Evolutionary conservation across 2,329 filamentous ascomycete species (phyloP).

Genomic region (Botryotinia globosa): DNA sequence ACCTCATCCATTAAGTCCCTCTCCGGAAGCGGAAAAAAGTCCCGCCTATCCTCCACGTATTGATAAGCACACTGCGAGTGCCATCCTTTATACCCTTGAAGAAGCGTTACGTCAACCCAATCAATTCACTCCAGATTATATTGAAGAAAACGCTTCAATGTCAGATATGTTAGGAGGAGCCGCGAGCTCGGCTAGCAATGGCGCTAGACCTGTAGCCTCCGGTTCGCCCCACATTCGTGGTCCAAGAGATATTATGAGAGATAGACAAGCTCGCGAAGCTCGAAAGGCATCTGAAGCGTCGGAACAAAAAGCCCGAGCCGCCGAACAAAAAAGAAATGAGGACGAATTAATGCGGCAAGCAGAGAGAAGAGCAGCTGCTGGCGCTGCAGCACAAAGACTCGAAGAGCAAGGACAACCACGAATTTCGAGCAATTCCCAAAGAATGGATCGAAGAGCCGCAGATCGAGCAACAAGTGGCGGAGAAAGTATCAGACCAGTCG

Average conservation of each 20-base stretch:
- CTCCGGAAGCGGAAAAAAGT: conserved; percentile 3
- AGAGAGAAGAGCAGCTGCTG: conserved; percentile 60
- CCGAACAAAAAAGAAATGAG: conserved; percentile 52
- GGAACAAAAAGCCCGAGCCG: conserved; percentile 47
- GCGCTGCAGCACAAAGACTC: conserved; percentile 45
- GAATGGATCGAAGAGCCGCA: conserved; percentile 33
- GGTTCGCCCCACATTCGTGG: conserved; percentile 65
- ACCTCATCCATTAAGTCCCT: conserved; percentile 26
- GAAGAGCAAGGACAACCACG: conserved; percentile 31
- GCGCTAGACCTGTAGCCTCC: conserved; percentile 48
- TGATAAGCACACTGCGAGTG: conserved; percentile 80
- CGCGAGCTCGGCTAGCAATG: conserved; percentile 53
- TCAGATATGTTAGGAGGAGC: conserved; percentile 70
- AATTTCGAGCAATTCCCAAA: conserved; percentile 37
- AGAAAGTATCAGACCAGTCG: conserved; percentile 19
- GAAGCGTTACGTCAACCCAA: conserved; percentile 82
- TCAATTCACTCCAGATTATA: conserved; percentile 76
- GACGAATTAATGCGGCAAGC: conserved; percentile 53
- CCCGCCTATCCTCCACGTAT: conserved; percentile 57
- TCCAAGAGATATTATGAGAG: conserved; percentile 88
- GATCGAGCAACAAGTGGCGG: conserved; percentile 27
- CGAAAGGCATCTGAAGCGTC: conserved; percentile 55
- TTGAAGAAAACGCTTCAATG: conserved; percentile 91
- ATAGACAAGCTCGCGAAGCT: conserved; percentile 74
- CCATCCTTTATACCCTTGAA: conserved; percentile 89